A percentile compares a stretch with the other conserved stretches of the same genome.
These are phyloP conservation scores for Trebouxia sp. DNA, from an alignment of 139 green algal genomes.

Conservation along the genomic window DNA sequence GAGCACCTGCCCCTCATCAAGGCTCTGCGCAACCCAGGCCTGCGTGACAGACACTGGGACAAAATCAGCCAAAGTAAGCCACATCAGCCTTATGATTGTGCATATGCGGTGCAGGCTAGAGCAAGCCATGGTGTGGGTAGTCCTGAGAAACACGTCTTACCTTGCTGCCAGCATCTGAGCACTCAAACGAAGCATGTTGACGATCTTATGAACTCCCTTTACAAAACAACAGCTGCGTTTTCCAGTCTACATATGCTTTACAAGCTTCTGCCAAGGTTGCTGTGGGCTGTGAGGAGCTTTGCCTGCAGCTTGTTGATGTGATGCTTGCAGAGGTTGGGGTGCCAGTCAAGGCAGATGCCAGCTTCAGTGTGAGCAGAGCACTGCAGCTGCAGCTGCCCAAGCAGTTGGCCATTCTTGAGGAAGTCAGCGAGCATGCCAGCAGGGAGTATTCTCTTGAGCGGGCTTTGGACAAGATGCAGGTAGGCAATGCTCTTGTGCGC, in stretches of 20 bases:
- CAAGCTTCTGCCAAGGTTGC: too few species aligned
- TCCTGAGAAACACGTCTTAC: too few species aligned
- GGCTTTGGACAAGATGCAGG: conserved; percentile 83
- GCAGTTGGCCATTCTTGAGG: conserved; percentile 66
- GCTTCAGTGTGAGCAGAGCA: conserved; percentile 65
- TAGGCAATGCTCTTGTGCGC: not conserved
- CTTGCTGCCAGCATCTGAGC: too few species aligned
- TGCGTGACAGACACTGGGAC: conserved; percentile 57
- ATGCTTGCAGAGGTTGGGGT: conserved; percentile 49
- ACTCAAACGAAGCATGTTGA: too few species aligned
- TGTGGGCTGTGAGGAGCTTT: too few species aligned
- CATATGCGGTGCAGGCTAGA: not conserved
- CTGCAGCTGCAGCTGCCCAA: conserved; percentile 67
- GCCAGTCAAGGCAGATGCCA: conserved; percentile 65
- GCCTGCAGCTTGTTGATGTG: too few species aligned
- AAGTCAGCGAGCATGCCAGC: conserved; percentile 64
- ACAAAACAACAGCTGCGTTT: too few species aligned
- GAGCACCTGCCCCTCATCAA: conserved; percentile 49
- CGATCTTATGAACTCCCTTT: too few species aligned
- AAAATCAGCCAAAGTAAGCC: conserved; percentile 48
- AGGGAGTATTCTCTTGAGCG: conserved; percentile 74
- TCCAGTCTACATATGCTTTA: too few species aligned
- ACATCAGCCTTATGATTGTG: too few species aligned
- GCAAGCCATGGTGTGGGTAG: not conserved
- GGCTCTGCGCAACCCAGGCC: conserved; percentile 53